Evolutionary conservation across 306 rosid species (phyloP), one percentile per base, ranked within the genome.

Genomic region (Cucumis hystrix): DNA sequence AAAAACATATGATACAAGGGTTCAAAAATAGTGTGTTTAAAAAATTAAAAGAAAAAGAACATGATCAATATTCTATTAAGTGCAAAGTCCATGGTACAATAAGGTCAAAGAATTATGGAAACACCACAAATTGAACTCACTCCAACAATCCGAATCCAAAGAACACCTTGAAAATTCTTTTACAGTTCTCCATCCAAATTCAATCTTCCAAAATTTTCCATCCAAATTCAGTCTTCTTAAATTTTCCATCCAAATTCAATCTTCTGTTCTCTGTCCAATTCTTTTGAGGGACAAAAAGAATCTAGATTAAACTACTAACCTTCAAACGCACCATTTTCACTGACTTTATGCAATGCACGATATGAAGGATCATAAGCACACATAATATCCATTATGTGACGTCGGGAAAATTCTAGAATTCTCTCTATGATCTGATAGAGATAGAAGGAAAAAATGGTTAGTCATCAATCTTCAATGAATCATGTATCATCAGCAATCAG

Each of bases 301-400:
- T 20, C 71, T 59, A 45, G 54, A 57, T 55, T 28, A 43, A 67
- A 83, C 78, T 62, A 72, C 91, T 81, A 64, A 92, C 99, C 99
- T 92, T 95, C 99, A 81, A 69, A 77, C 72, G 66, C 81, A 71
- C 87, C 84, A 77, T 87, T 92, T 82, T 91, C 97, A 79, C 81
- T 78, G n/a, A 96, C 97, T 82, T 90, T 89, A 84, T 92, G 96
- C 83, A 91, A 83, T 6, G 98, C 97, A 58, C 96, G 96, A 78
- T 85, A 95, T 60, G 97, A 84, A 79, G 99, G 97, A 84, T 95
- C 99, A 82, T 83, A 88, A 75, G 96, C 97, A 85, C 92, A 95
- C 97, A 95, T 92, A 21, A 92, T 81, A 87, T 92, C 99, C 92
- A 86, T 87, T 79, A 95, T 88, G 82, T 95, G 99, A 87, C 45